A percentile compares a stretch with the other conserved stretches of the same genome.
These are phyloP conservation scores for Astrothelium macrocarpum DNA, from an alignment of 495 filamentous ascomycete species.

Conservation along the genomic window DNA sequence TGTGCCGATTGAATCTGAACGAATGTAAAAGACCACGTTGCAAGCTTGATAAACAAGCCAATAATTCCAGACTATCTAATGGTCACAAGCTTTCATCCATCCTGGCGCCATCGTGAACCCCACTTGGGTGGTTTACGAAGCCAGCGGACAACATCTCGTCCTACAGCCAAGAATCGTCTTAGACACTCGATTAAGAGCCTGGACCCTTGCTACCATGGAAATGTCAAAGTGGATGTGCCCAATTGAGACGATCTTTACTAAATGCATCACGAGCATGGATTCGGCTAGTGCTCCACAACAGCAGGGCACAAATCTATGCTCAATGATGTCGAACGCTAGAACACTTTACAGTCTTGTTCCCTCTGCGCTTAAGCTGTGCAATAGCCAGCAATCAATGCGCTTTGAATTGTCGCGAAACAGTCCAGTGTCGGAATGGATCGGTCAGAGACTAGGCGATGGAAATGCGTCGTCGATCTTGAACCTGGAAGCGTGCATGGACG, in stretches of 20 bases:
- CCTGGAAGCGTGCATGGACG: neutral
- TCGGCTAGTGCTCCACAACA: neutral
- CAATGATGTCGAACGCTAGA: neutral
- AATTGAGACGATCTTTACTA: neutral
- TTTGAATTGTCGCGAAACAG: neutral
- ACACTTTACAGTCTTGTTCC: neutral
- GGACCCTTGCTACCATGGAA: neutral
- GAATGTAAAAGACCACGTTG: neutral
- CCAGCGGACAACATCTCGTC: neutral
- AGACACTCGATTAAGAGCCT: neutral
- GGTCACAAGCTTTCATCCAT: neutral
- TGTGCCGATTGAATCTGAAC: neutral
- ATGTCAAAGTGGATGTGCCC: neutral
- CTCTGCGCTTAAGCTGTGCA: neutral
- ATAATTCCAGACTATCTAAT: neutral
- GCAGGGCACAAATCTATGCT: neutral
- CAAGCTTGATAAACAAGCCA: neutral
- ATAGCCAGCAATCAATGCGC: neutral
- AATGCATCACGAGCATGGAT: neutral
- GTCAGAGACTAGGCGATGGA: neutral
- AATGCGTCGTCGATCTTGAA: neutral
- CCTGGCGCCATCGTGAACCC: neutral
- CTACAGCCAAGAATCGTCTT: neutral
- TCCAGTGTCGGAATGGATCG: neutral
- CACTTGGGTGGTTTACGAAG: neutral